Conservation (phyloP, 169 alveolate species). For the Babesia sp. region DNA sequence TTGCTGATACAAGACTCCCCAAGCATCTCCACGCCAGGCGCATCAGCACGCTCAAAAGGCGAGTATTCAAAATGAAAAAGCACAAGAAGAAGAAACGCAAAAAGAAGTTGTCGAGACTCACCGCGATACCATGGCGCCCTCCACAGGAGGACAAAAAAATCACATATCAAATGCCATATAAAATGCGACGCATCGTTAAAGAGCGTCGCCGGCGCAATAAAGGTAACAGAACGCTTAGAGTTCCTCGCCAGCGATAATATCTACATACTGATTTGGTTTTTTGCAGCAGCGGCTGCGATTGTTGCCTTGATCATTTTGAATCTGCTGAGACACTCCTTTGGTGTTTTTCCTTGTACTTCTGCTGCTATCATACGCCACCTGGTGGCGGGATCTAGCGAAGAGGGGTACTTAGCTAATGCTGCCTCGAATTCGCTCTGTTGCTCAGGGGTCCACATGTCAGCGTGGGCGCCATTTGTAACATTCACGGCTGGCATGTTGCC, state of each 20-base stretch:
- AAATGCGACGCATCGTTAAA: constrained; percentile 72
- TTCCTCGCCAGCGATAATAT: constrained; percentile 61
- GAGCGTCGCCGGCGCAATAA: constrained; percentile 68
- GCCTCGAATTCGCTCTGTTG: constrained; percentile 67
- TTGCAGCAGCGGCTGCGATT: constrained; percentile 16
- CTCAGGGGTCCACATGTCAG: constrained; percentile 22
- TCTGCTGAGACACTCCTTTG: constrained; percentile 72
- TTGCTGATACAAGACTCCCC: too few species aligned
- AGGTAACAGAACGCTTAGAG: constrained; percentile 63
- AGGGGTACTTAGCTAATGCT: constrained; percentile 76
- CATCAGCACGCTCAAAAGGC: constrained; percentile 78
- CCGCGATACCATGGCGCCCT: constrained; percentile 77
- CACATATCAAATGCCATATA: constrained; percentile 64
- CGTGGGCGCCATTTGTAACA: neutral
- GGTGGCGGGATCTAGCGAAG: constrained; percentile 74
- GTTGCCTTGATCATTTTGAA: constrained; percentile 66
- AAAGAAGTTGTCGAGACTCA: constrained; percentile 71
- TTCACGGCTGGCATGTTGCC: neutral
- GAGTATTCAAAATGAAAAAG: constrained; percentile 74
- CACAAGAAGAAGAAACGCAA: constrained; percentile 80
- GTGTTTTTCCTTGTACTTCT: constrained; percentile 71
- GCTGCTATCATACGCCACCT: constrained; percentile 84
- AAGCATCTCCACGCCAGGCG: too few species aligned
- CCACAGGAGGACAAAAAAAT: constrained; percentile 45
- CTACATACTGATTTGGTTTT: neutral